phyloP scores from a whole-genome alignment of 2,329 filamentous ascomycete species.

The Xylariaceae sp. region DNA sequence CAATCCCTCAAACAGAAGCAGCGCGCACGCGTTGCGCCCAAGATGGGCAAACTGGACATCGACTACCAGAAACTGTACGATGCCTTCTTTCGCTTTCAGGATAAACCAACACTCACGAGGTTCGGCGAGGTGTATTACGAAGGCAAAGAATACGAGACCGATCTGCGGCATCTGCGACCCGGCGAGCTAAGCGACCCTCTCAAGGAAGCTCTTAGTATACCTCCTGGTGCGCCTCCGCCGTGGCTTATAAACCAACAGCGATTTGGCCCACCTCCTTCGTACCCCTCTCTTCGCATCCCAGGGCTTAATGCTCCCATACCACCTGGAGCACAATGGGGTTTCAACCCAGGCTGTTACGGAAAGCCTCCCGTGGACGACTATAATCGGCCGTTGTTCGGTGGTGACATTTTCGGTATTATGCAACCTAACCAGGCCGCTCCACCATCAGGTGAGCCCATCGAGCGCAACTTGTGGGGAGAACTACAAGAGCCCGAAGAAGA shows the following conservation, averaged over 20 bases:
- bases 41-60: slow-evolving; percentile 96
- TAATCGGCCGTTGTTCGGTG: slow-evolving; percentile 86
- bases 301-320: slow-evolving; percentile 93
- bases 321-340: slow-evolving; percentile 87
- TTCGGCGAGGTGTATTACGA: slow-evolving; percentile 99
- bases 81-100: slow-evolving; percentile 97
- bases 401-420: slow-evolving; percentile 86
- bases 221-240: slow-evolving; percentile 85
- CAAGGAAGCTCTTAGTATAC: slow-evolving; percentile 90
- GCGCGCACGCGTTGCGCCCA: slow-evolving; percentile 87
- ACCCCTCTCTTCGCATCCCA: slow-evolving; percentile 91
- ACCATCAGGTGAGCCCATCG: slow-evolving; percentile 70
- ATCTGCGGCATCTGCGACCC: slow-evolving; percentile 83
- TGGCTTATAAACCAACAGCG: slow-evolving; percentile 98
- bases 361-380: slow-evolving; percentile 94
- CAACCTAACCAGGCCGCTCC: slow-evolving; percentile 39
- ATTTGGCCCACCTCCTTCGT: slow-evolving; percentile 88
- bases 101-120: slow-evolving; percentile 87
- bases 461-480: slow-evolving; percentile 89
- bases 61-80: slow-evolving; percentile 98
- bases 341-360: slow-evolving; percentile 91
- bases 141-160: slow-evolving; percentile 96
- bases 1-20: slow-evolving; percentile 93
- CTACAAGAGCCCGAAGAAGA: slow-evolving; percentile 65
- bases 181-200: slow-evolving; percentile 87